A percentile compares a stretch with the other conserved stretches of the same genome.
Conservation (phyloP, 352 stramenopile species). For the Pythium folliculosum region DNA sequence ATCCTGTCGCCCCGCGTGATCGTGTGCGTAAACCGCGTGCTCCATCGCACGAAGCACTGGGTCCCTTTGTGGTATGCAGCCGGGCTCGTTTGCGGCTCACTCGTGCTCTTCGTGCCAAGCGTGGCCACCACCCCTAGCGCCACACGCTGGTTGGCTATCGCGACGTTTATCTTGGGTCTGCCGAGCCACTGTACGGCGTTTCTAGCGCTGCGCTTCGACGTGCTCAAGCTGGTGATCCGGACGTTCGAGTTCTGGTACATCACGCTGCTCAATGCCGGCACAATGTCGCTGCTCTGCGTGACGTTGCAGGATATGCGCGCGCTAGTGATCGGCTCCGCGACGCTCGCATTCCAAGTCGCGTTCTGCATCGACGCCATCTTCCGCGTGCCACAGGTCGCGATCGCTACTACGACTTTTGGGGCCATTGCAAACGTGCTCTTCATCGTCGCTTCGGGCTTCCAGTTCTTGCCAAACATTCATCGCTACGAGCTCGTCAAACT, state of each 20-base stretch:
- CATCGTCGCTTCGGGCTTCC: neutral
- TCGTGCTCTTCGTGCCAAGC: neutral
- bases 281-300: neutral
- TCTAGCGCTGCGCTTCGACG: neutral
- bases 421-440: neutral
- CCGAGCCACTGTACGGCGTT: neutral
- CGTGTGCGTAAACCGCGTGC: neutral
- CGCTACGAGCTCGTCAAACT: neutral
- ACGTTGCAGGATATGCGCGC: neutral
- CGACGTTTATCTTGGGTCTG: neutral
- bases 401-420: neutral
- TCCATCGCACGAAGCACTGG: neutral
- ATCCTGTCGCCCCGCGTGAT: neutral
- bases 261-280: neutral
- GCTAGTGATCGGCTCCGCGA: neutral
- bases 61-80: neutral
- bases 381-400: neutral
- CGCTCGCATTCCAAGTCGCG: neutral
- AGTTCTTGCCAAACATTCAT: neutral
- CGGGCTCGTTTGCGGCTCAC: neutral
- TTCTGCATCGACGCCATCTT: neutral
- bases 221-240: neutral
- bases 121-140: neutral
- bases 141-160: neutral
- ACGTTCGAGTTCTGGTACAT: conserved; percentile 7